Evolutionary conservation across 2,329 filamentous ascomycete species (phyloP), one percentile per base, ranked within the genome.

Genomic region (Alternaria longipes): DNA sequence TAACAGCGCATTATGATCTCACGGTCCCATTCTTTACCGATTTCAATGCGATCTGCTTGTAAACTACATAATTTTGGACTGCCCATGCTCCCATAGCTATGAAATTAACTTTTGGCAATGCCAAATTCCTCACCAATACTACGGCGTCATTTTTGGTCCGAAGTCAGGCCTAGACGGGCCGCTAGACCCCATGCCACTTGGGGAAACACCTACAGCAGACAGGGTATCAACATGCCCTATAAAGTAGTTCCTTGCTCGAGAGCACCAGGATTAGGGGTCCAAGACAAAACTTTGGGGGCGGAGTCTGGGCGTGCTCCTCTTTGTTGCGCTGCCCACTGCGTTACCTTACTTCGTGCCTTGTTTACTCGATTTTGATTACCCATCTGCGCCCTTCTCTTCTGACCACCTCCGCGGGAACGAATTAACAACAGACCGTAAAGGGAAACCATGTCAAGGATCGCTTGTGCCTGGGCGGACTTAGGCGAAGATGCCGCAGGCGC

Each of bases 381-480:
- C 16, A 38, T 44, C 18, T 42, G 18, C 4, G 22, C 34, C 22
- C n/a, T 26, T n/a, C 18, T 18, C 16, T 32, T 36, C 36, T 32
- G 11, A 8, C 38, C 38, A 60, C 46, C 11, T 40, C 41, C 45
- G 18, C 53, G 16, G 45, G 26, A 51, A 18, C 38, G 12, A 26
- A 34, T n/a, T 8, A 12, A 54, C 26, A 7, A 45, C 22, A 5
- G 11, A 22, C 14, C 36, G 14, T 12, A 42, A 18, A 26, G 9
- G 24, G 20, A 44, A 36, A 62, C 34, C 32, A 67, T 66, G 63
- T 59, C 65, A 1, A 66, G 58, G 44, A 49, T 67, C 41, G 60
- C 63, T n/a, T 55, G 53, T 28, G 52, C 62, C 22, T 66, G 63
- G 63, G 53, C 57, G 26, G 64, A 66, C 12, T 30, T 68, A 16